phyloP scores from a whole-genome alignment of 2,329 filamentous ascomycete genomes.

The Phyllosticta paracitricarpa region DNA sequence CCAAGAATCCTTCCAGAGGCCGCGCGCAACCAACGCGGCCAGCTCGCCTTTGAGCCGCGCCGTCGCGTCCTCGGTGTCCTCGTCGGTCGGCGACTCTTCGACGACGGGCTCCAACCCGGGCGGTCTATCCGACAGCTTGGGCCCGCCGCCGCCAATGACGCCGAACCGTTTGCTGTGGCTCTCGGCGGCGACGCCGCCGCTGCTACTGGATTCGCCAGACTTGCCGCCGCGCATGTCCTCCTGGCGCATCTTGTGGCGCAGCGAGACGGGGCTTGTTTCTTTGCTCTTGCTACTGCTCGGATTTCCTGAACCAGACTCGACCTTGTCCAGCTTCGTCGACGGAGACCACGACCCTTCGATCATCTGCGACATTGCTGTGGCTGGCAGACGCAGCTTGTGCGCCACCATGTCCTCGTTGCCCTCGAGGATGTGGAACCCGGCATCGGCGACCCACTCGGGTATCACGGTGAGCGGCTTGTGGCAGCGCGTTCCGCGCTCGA shows the following conservation, averaged over 20 bases:
- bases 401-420: constrained; percentile 12
- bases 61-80: constrained; percentile 9
- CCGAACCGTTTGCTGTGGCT: not conserved
- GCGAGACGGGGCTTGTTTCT: not conserved
- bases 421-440: constrained; percentile 33
- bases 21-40: constrained; percentile 23
- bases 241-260: not conserved
- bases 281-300: not conserved
- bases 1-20: constrained; percentile 30
- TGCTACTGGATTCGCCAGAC: not conserved
- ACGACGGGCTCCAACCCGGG: not conserved
- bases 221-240: not conserved
- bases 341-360: constrained; percentile 5
- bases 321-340: not conserved
- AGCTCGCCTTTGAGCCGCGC: constrained; percentile 21
- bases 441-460: constrained; percentile 49
- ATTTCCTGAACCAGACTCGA: not conserved
- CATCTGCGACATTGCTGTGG: constrained; percentile 16
- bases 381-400: constrained; percentile 21
- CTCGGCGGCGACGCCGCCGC: not conserved
- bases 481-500: constrained; percentile 50
- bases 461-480: constrained; percentile 50
- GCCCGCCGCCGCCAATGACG: not conserved
- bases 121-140: not conserved
- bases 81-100: not conserved